Evolutionary conservation across 495 filamentous ascomycete species (phyloP).

Genomic region (Daldinia loculata): DNA sequence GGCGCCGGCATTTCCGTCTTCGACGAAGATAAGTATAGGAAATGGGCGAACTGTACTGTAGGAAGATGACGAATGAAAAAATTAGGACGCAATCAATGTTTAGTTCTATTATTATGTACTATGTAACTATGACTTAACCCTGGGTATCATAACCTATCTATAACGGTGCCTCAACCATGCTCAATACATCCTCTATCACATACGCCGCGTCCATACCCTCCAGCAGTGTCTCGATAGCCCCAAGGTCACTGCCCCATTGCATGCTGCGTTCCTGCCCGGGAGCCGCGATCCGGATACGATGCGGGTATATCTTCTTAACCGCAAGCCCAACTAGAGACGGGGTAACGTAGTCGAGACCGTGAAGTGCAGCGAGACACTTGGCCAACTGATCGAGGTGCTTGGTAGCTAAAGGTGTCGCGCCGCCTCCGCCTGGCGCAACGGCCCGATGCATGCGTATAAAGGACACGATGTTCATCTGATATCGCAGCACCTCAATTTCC

Average conservation of each 20-base stretch:
- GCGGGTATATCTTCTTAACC: constrained; percentile 86
- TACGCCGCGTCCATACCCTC: constrained; percentile 75
- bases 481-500: constrained; percentile 73
- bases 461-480: constrained; percentile 83
- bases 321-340: constrained; percentile 86
- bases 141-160: constrained; percentile 51
- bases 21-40: neutral
- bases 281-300: constrained; percentile 74
- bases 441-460: constrained; percentile 89
- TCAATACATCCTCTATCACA: constrained; percentile 85
- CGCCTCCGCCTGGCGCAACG: constrained; percentile 65
- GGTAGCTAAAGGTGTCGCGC: constrained; percentile 79
- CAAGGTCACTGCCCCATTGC: constrained; percentile 88
- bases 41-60: constrained; percentile 1
- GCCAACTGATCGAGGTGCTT: constrained; percentile 74
- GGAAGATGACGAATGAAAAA: constrained; percentile 18
- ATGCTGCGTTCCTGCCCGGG: constrained; percentile 83
- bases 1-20: constrained; percentile 13
- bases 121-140: constrained; percentile 6
- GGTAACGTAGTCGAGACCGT: constrained; percentile 81
- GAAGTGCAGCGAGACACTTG: constrained; percentile 79
- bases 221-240: constrained; percentile 70
- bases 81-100: neutral
- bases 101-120: neutral
- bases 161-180: constrained; percentile 72